Evolutionary conservation across 2,329 filamentous ascomycete genomes (phyloP).

Genomic region (Corniculantispora saksenae): DNA sequence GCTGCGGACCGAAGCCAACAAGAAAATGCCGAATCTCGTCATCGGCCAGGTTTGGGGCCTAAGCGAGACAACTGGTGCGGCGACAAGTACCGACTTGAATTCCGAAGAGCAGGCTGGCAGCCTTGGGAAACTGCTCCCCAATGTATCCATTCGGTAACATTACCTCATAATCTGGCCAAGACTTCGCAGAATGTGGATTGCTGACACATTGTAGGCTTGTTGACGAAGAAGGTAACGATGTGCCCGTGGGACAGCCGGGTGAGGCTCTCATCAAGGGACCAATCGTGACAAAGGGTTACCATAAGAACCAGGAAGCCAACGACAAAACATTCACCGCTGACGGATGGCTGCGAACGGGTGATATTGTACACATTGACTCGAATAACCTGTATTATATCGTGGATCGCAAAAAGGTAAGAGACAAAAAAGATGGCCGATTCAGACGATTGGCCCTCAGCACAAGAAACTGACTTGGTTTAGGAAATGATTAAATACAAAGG

Average conservation of each 20-base stretch:
- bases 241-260: constrained; percentile 46
- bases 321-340: constrained; percentile 53
- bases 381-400: constrained; percentile 72
- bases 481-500: constrained; percentile 61
- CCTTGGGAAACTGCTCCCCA: constrained; percentile 37
- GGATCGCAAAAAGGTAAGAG: constrained; percentile 68
- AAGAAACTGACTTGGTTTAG: constrained; percentile 32
- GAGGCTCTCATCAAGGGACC: constrained; percentile 71
- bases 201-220: constrained; percentile 34
- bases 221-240: constrained; percentile 42
- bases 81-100: constrained; percentile 46
- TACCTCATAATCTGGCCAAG: not conserved
- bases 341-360: constrained; percentile 77
- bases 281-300: constrained; percentile 71
- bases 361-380: constrained; percentile 71
- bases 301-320: constrained; percentile 68
- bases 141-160: constrained; percentile 30
- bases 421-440: not conserved
- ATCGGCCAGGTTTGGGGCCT: constrained; percentile 59
- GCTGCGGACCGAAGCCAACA: constrained; percentile 51
- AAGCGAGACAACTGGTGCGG: constrained; percentile 54
- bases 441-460: not conserved
- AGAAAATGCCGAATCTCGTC: constrained; percentile 47
- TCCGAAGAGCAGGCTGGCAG: constrained; percentile 47
- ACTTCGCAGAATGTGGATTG: not conserved